Base-by-base conservation (phyloP, 306 rosid genomes). In the Vigna hirtella region DNA sequence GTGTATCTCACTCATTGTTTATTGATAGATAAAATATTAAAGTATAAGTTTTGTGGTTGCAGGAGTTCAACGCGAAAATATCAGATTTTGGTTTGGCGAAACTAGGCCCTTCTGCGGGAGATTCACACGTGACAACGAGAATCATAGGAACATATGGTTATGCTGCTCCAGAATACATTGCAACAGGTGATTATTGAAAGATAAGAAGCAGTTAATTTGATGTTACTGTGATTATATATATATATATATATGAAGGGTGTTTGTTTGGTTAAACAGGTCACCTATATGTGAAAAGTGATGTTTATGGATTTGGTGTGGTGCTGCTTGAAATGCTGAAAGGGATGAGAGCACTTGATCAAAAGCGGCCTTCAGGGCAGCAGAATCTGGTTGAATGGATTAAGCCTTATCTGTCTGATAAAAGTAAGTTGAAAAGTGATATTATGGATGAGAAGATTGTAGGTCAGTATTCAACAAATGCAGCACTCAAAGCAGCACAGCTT, bases 1-100 rank as follows among this genome's bases (percentile, higher is more conserved):
- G 20, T 0, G 20, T 20, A 20, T 20, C 20, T 20, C 20, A 20
- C 20, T 20, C 20, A 20, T 20, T 0, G 20, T 20, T 20, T 20
- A 20, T 20, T 20, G 20, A 20, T 20, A 20, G 20, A 20, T 20
- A 20, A 20, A 18, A 20, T 20, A 20, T 20, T 20, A 20, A 26
- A 26, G 3, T 30, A 3, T 30, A 4, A 30, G 4, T 30, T 30
- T 30, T 74, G 28, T 72, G 4, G 28, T 38, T 67, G 65, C 86
- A 92, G 98, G 79, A 82, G 64, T 95, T 83, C 86, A 91, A 87
- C 43, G 93, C 98, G 3, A 95, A 91, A 77, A 90, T 92, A 22
- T 72, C 98, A 1, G 98, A 95, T 84, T 95, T 95, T 68, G 98
- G 98, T 12, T 82, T 92, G 88, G 98, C 98, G 0, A 95, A 91